Conservation (phyloP, 176 grass and related monocot species). For the Panicum miliaceum region DNA sequence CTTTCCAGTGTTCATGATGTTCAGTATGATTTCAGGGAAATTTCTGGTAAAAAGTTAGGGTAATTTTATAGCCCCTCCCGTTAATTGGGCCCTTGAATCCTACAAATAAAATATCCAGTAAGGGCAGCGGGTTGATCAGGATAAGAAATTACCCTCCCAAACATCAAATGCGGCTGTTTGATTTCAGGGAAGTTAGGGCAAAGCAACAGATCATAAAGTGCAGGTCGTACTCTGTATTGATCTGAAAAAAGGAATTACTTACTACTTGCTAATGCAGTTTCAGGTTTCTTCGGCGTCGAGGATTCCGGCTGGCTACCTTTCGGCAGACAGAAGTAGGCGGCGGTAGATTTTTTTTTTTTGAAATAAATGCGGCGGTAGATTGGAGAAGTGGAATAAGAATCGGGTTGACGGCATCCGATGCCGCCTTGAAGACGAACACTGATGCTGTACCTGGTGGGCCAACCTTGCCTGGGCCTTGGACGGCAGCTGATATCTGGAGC, state of each 20-base stretch:
- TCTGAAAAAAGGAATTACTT: conserved; percentile 7
- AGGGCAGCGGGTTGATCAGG: not conserved
- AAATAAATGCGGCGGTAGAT: conserved; percentile 3
- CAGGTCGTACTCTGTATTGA: not conserved
- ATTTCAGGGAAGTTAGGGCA: conserved; percentile 17
- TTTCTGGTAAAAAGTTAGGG: not conserved
- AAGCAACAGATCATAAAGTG: not conserved
- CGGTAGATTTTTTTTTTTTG: too few species aligned
- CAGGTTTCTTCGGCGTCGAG: conserved; percentile 19
- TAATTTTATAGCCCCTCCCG: not conserved
- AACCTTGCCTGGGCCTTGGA: conserved; percentile 3
- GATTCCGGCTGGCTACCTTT: conserved; percentile 21
- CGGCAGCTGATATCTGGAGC: not conserved
- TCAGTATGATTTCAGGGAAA: conserved; percentile 11
- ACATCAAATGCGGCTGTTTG: not conserved
- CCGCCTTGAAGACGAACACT: not conserved
- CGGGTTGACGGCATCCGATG: not conserved
- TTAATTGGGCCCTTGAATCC: not conserved
- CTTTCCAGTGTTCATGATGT: conserved; percentile 20
- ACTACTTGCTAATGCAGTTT: not conserved
- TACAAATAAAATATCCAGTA: not conserved
- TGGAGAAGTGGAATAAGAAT: conserved; percentile 14
- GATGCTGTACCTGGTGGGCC: not conserved
- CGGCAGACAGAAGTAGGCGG: not conserved
- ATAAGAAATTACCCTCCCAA: not conserved